Base-by-base conservation (phyloP, 371 early-diverging fungal species). In the Apophysomyces elegans region DNA sequence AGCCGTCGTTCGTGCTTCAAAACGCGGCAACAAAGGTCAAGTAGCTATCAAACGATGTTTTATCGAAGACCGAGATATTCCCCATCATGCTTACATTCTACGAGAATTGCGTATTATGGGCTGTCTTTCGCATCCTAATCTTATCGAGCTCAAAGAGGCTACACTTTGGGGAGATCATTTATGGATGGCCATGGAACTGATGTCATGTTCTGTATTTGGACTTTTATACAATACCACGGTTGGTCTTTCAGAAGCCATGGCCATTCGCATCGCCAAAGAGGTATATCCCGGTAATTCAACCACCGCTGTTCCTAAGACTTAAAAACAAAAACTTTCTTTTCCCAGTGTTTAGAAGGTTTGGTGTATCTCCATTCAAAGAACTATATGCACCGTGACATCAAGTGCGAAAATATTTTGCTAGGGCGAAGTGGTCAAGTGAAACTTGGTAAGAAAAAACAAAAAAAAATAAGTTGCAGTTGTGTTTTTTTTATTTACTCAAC, bases 381-480 rank as follows among this genome's bases (percentile, higher is more conserved):
- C 35, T 80, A 80, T 66, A 83, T 83, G 78, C 84, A 83, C 66
- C 79, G 84, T 58, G 84, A 83, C 62, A 74, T 83, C 58, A 83
- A 83, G 70, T 83, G 80, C 59, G 84, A 83, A 69, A 83, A 83
- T 58, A 76, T 83, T 54, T 63, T 83, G 37, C 66, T 83, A 41
- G 63, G 75, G 62, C 69, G 71, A 36, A 60, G 70, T 45, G 83
- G 83, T 36, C 77, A 83, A 69, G 84, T 83, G 14, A 80, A 83
- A 64, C 65, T 83, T 32, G 80, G 79, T 77, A 75, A 67, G 11
- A 8, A 59, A 35, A 46, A 41, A 21, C 36, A 64, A 46, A 44
- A 41, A 41, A 41, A 41, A 41, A 41, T 11, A 41, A 41, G 41
- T 41, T 41, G 41, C 41, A 41, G 41, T 13, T 26, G 1, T 26